phyloP scores from a whole-genome alignment of 1,139 yeast species.

The Pichia sp. region DNA sequence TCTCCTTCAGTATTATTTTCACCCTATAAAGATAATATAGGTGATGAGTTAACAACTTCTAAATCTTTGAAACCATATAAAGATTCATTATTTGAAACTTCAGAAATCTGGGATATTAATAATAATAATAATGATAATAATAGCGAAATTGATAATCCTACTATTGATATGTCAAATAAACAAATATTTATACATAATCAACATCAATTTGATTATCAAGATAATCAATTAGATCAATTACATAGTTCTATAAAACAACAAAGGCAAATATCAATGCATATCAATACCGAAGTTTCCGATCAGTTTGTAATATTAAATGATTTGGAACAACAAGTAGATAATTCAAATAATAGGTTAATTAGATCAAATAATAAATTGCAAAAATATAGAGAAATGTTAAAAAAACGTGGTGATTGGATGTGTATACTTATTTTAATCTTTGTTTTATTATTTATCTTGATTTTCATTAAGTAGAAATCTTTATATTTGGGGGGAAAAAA shows the following conservation, averaged over 20 bases:
- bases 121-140: slow-evolving; percentile 5
- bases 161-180: slow-evolving; percentile 34
- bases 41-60: too few relatives aligned
- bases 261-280: slow-evolving; percentile 47
- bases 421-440: slow-evolving; percentile 59
- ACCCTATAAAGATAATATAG: slow-evolving; percentile 18
- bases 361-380: slow-evolving; percentile 51
- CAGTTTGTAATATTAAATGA: slow-evolving; percentile 68
- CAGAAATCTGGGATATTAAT: too few relatives aligned
- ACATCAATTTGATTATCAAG: slow-evolving; percentile 57
- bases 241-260: slow-evolving; percentile 61
- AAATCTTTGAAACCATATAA: background rate
- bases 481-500: too few relatives aligned
- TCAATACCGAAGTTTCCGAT: slow-evolving; percentile 60
- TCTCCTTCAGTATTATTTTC: slow-evolving; percentile 12
- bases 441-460: slow-evolving; percentile 31
- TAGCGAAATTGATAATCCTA: slow-evolving; percentile 6
- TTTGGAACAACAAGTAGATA: slow-evolving; percentile 60
- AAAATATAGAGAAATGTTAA: slow-evolving; percentile 49
- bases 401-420: slow-evolving; percentile 66
- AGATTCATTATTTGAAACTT: slow-evolving; percentile 8
- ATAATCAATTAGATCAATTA: slow-evolving; percentile 50
- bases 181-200: slow-evolving; percentile 64
- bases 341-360: slow-evolving; percentile 44
- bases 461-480: slow-evolving; percentile 34